phyloP scores from a whole-genome alignment of 805 yeast species.

The Candida succiphila region DNA sequence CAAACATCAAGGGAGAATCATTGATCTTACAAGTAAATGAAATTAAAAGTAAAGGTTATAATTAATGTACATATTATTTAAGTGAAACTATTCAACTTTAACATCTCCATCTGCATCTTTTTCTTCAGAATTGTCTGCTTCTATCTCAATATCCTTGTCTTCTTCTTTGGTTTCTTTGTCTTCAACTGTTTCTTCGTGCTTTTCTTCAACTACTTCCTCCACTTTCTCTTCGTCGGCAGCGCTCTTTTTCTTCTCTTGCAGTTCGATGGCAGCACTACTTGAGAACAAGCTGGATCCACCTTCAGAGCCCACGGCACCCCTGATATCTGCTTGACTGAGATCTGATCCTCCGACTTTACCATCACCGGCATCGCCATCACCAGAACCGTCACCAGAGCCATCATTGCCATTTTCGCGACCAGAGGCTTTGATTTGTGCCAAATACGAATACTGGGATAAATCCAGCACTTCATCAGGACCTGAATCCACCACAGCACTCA shows the following conservation, averaged over 20 bases:
- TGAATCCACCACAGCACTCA: constrained; percentile 10
- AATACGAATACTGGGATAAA: constrained; percentile 24
- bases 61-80: neutral
- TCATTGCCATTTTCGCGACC: constrained; percentile 6
- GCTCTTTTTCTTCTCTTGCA: constrained; percentile 6
- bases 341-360: no score
- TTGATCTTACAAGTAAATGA: constrained; percentile 17
- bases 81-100: neutral
- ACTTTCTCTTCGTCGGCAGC: neutral
- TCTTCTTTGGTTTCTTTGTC: constrained; percentile 1
- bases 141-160: neutral
- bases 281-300: constrained; percentile 20
- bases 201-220: neutral
- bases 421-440: no score
- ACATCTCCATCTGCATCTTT: constrained; percentile 1
- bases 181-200: no score
- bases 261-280: constrained; percentile 20
- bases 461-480: constrained; percentile 28
- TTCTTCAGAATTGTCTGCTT: neutral
- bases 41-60: constrained; percentile 9
- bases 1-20: constrained; percentile 11
- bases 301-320: constrained; percentile 31
- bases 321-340: constrained; percentile 28
- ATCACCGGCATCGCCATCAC: constrained; percentile 6
- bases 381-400: constrained; percentile 2